Base-by-base conservation (phyloP, 805 yeast species). In the Helenozyma baotianmanensis region DNA sequence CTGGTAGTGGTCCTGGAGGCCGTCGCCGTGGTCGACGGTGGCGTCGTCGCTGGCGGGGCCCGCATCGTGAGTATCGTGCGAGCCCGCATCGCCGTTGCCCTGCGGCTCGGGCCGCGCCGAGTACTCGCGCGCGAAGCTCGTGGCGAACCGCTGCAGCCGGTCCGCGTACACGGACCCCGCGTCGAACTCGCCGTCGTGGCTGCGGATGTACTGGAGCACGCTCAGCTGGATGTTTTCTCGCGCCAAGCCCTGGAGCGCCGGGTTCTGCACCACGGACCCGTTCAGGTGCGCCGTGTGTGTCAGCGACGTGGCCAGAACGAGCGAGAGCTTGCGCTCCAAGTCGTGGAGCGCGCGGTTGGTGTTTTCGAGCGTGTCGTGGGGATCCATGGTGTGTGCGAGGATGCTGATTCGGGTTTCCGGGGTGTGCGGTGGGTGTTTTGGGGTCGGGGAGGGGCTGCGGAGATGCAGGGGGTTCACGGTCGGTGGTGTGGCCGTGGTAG, bases 151-250 rank as follows among this genome's bases (percentile, higher is more conserved):
- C 23, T 40, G 40, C 42, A 60, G 63, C 29, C 70, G 49, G 33
- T 64, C 66, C 16, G 58, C 48, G 35, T 49, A 65, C 27, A 64
- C 49, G n/a, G 56, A 63, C 43, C 61, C 59, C 16, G 70, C 53
- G 34, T 57, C 50, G 25, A 59, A 56, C 21, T 45, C 45, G 21
- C 49, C 39, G 21, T 41, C 38, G 35, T 51, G 51, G 31, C 44
- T 44, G 18, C 52, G 52, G 26, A 65, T 60, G 35, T 62, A 63
- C 40, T 43, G 59, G 18, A 66, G 48, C 18, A 66, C 70, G 19
- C 50, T 45, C 35, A 59, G 54, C 36, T 54, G 58, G 26, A 62
- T 45, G 25, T 44, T 55, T 28, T 51, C 53, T 21, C 53, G 52
- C 13, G 56, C 60, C 16, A 50, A 38, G 22, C 51, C 45, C 22